These are phyloP conservation scores for Discostella stelligera DNA, from an alignment of 352 stramenopile species.

Conservation along the genomic window DNA sequence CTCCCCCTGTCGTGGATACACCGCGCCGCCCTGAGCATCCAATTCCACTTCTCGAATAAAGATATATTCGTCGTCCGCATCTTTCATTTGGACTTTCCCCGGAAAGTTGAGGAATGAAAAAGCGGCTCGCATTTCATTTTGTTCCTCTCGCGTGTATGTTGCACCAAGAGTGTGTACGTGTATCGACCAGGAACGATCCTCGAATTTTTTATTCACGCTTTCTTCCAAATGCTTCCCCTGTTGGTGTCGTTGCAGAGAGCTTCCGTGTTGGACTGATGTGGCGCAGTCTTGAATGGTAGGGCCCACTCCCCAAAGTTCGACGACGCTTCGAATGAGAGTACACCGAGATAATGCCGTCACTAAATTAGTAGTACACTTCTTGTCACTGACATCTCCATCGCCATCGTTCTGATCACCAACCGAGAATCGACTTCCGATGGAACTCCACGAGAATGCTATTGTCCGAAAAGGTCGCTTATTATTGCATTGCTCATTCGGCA, in stretches of 20 bases:
- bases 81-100: constrained; percentile 75
- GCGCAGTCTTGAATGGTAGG: constrained; percentile 54
- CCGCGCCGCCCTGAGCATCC: constrained; percentile 53
- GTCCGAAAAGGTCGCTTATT: constrained; percentile 41
- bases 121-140: constrained; percentile 66
- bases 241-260: constrained; percentile 24
- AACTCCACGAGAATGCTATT: constrained; percentile 34
- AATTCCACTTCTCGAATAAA: constrained; percentile 77
- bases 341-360: constrained; percentile 51
- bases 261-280: constrained; percentile 15
- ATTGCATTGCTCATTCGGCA: constrained; percentile 26
- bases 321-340: constrained; percentile 65
- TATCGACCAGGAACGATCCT: constrained; percentile 67
- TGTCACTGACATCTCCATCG: constrained; percentile 13
- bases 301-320: constrained; percentile 76
- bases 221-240: constrained; percentile 34
- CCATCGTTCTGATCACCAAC: constrained; percentile 16
- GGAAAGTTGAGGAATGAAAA: constrained; percentile 64
- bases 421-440: constrained; percentile 24
- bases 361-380: constrained; percentile 32
- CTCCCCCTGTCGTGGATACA: constrained; percentile 47
- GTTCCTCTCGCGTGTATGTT: constrained; percentile 71
- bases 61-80: constrained; percentile 75
- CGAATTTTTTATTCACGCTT: constrained; percentile 5
- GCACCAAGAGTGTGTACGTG: constrained; percentile 74